Evolutionary conservation across 768 basidiomycete genomes (phyloP), one percentile per base, ranked within the genome.

Genomic region (Phylloporus sp.): DNA sequence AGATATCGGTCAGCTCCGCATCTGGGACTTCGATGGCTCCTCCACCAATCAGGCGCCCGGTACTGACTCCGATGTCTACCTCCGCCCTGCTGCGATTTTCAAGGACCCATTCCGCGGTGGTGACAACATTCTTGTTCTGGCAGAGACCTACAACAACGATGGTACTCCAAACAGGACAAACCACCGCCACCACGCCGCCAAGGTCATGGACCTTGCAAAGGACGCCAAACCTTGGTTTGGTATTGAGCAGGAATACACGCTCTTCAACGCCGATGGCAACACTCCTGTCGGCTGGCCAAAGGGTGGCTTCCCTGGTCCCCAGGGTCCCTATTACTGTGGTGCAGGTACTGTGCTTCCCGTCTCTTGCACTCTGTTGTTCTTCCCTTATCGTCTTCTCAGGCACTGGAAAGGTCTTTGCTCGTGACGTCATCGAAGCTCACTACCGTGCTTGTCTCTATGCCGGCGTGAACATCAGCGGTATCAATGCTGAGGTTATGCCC

Each of bases 401-500:
- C 52, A 87, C 95, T 49, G 94, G 95, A 70, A 94, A 91, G 71
- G 96, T 98, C 54, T 94, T 96, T 63, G 95, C 90, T 53, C 92
- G 96, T 71, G 96, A 99, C 72, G 80, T 98, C 62, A 87, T 99
- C 62, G 96, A 99, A 74, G 96, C 96, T 29, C 96, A 99, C 75
- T 98, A 98, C 75, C 90, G 93, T 54, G 90, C 90, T 48, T 96
- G 94, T 68, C 81, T 95, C 44, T 94, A 95, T 66, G 72, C 93
- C 46, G 94, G 93, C 57, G 79, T 99, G 72, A 93, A 92, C 76
- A 98, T 98, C 73, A 92, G 90, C 56, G 96, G 96, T 65, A 97
- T 99, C 75, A 99, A 98, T 68, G 95, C 95, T 50, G 96, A 98
- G 72, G 95, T 98, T 52, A 98, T 98, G 95, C 95, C 96, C 14